phyloP scores from a whole-genome alignment of 2,329 filamentous ascomycete genomes.

The Claviceps capensis region DNA sequence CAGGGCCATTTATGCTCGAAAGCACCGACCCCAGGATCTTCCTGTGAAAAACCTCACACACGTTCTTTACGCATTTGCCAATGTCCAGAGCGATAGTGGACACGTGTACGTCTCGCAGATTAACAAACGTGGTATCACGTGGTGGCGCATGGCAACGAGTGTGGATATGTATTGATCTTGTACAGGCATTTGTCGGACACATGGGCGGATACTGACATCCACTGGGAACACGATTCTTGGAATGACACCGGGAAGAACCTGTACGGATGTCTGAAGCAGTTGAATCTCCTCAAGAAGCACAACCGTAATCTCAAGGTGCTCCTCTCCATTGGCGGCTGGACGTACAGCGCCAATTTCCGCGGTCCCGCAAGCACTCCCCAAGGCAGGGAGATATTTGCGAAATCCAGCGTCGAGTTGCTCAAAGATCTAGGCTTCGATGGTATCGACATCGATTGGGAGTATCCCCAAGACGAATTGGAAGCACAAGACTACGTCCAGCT shows the following conservation, averaged over 20 bases:
- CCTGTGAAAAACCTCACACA: slow-evolving; percentile 74
- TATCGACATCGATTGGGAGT: slow-evolving; percentile 57
- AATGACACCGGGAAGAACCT: slow-evolving; percentile 65
- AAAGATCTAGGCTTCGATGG: slow-evolving; percentile 70
- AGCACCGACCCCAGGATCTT: slow-evolving; percentile 75
- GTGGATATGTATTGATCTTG: not conserved
- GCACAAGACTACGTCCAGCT: slow-evolving; percentile 46
- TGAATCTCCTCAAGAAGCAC: slow-evolving; percentile 67
- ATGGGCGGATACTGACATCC: slow-evolving; percentile 61
- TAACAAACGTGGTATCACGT: not conserved
- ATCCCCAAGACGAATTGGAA: slow-evolving; percentile 40
- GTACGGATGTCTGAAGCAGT: slow-evolving; percentile 81
- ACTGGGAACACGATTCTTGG: slow-evolving; percentile 55
- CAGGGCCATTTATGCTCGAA: slow-evolving; percentile 72
- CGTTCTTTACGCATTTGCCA: slow-evolving; percentile 82
- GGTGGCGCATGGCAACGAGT: not conserved
- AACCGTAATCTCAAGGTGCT: slow-evolving; percentile 78
- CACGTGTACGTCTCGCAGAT: slow-evolving; percentile 47
- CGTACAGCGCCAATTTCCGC: slow-evolving; percentile 76
- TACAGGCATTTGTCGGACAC: slow-evolving; percentile 39
- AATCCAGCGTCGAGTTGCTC: slow-evolving; percentile 59
- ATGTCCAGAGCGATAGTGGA: slow-evolving; percentile 63
- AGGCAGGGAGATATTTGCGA: slow-evolving; percentile 60
- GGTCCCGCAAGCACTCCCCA: slow-evolving; percentile 54
- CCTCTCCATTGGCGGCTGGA: slow-evolving; percentile 85